Evolutionary conservation across 768 basidiomycete species (phyloP).

Genomic region (Cystobasidiopsis lactophilus): DNA sequence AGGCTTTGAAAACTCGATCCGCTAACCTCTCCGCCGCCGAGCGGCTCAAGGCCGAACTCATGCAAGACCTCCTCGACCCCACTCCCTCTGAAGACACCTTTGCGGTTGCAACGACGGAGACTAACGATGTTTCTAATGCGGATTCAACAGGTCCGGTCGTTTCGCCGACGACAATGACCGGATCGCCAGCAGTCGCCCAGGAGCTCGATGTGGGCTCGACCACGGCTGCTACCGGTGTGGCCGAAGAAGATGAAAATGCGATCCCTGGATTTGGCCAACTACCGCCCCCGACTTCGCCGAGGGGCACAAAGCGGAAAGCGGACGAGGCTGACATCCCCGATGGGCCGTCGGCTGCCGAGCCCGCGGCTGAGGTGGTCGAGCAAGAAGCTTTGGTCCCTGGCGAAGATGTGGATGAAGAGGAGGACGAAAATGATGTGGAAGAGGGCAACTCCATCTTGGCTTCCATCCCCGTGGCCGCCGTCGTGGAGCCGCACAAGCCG

Average conservation of each 20-base stretch:
- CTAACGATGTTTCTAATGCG: too few species aligned
- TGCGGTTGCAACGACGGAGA: background rate
- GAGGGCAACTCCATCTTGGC: slow-evolving; percentile 21
- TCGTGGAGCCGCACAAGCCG: slow-evolving; percentile 24
- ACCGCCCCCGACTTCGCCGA: slow-evolving; percentile 7
- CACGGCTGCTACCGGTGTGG: background rate
- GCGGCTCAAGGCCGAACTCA: slow-evolving; percentile 70
- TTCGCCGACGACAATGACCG: too few species aligned
- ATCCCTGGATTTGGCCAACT: too few species aligned
- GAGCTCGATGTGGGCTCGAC: background rate
- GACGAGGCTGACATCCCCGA: slow-evolving; percentile 21
- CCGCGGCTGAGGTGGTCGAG: slow-evolving; percentile 12
- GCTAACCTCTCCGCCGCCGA: slow-evolving; percentile 95
- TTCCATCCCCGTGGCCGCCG: slow-evolving; percentile 22
- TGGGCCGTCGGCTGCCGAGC: background rate
- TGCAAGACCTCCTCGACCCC: slow-evolving; percentile 18
- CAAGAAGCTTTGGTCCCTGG: too few species aligned
- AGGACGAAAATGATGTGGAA: slow-evolving; percentile 28
- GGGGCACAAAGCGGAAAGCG: slow-evolving; percentile 32
- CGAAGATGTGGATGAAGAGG: slow-evolving; percentile 10
- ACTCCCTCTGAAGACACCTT: too few species aligned
- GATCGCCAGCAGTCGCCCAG: too few species aligned
- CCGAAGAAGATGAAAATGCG: background rate
- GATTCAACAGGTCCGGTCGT: too few species aligned
- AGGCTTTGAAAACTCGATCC: too few species aligned